Percentiles rank a stretch among this genome's conserved stretches.
Conservation (phyloP, 1,284 basidiomycete species). For the Cryptococcus jaspeensis region DNA sequence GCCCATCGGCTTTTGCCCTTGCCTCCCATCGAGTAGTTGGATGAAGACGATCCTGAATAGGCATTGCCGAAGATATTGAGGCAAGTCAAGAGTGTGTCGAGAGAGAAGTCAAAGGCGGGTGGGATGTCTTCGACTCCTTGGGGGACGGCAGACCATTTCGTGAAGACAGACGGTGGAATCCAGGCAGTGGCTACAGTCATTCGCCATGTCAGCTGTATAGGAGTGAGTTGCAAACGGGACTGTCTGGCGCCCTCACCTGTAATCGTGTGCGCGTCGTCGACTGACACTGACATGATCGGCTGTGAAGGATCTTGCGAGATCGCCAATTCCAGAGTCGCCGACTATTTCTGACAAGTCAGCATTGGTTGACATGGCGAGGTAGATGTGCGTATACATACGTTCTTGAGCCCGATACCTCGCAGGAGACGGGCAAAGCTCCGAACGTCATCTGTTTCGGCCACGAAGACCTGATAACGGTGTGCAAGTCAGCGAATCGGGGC, state of each 20-base stretch:
- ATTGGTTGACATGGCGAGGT: background rate
- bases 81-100: constrained; percentile 79
- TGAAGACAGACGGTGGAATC: constrained; percentile 73
- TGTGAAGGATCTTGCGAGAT: constrained; percentile 63
- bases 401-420: constrained; percentile 72
- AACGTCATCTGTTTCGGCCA: constrained; percentile 73
- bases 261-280: background rate
- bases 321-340: background rate
- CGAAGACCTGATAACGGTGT: constrained; percentile 60
- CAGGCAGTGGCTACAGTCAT: constrained; percentile 70
- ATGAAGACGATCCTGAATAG: constrained; percentile 26
- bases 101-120: constrained; percentile 70
- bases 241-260: background rate
- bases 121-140: constrained; percentile 40
- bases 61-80: constrained; percentile 90
- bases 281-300: background rate
- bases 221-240: background rate
- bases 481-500: too few relatives aligned
- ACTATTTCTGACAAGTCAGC: background rate
- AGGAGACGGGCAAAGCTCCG: constrained; percentile 70
- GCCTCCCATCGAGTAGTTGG: background rate
- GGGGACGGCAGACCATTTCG: constrained; percentile 66
- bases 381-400: constrained; percentile 53
- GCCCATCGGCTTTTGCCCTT: constrained; percentile 40
- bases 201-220: background rate